Evolutionary conservation across 306 rosid genomes (phyloP).

Genomic region (Trichosanthes truncata): DNA sequence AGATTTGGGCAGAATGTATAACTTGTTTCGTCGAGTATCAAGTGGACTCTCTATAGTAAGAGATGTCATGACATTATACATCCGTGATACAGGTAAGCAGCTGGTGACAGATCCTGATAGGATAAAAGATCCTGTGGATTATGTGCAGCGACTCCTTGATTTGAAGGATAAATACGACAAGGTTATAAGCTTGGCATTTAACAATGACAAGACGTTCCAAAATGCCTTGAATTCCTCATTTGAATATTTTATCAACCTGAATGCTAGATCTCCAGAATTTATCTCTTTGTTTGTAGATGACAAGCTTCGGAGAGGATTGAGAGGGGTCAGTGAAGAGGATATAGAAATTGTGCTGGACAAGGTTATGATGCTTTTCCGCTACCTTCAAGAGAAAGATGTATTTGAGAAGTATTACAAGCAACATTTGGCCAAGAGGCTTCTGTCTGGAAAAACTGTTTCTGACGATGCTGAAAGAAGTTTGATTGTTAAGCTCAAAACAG

Average conservation of each 20-base stretch:
- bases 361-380: constrained; percentile 75
- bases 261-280: constrained; percentile 65
- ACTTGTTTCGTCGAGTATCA: constrained; percentile 52
- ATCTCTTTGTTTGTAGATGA: constrained; percentile 81
- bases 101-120: constrained; percentile 78
- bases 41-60: constrained; percentile 46
- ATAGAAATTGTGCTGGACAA: constrained; percentile 75
- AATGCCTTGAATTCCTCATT: constrained; percentile 88
- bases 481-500: constrained; percentile 80
- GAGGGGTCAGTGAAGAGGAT: constrained; percentile 90
- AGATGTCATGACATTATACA: constrained; percentile 72
- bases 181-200: constrained; percentile 54
- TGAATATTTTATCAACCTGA: constrained; percentile 65
- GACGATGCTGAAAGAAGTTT: constrained; percentile 85
- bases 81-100: constrained; percentile 60
- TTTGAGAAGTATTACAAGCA: constrained; percentile 79
- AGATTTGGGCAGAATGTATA: constrained; percentile 75
- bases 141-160: constrained; percentile 71
- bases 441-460: constrained; percentile 66
- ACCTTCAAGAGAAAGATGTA: constrained; percentile 72
- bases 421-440: constrained; percentile 83
- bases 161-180: constrained; percentile 73
- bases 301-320: constrained; percentile 66
- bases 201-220: constrained; percentile 83
- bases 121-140: constrained; percentile 77